Base-by-base conservation (phyloP, 2,329 filamentous ascomycete genomes). In the Penicillium sp. region DNA sequence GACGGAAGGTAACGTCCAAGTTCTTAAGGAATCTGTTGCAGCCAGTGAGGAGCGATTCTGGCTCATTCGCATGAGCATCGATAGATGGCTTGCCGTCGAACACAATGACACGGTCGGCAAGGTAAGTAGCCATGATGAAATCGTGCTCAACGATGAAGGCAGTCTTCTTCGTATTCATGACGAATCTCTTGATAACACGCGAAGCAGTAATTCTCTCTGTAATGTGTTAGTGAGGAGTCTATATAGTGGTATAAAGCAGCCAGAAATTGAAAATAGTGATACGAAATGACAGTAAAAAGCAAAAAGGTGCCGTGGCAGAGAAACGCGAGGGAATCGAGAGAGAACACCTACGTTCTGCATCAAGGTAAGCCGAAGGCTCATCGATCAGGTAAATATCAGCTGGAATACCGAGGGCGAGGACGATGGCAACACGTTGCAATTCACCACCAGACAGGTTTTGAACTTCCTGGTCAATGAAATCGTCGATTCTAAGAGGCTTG, bases 91-190 rank as follows among this genome's bases (percentile, higher is more conserved):
- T 72, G 66, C 95, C 94, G 70, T 97, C 94, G 69, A 99, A 99
- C 69, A 99, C 94, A 69, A 99, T 99, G 74, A 99, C 94, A 64
- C 94, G 90, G 71, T 99, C 95, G 47, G 94, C 85, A 47, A 88
- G 81, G 69, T 88, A 88, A 45, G 85, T 88, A 42, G 85, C 85
- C 92, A 97, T 97, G 80, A 97, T 96, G 81, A 99, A 97, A 83
- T 99, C 94, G 88, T 99, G 94, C 86, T 99, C 94, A 73, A 99
- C 93, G 65, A 99, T 86, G 74, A 99, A 99, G 51, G 94, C 94
- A 0, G 94, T 99, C 85, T 97, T 97, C 86, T 97, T 97, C 68
- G 91, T 87, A 81, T 99, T 93, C 94, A 99, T 99, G 77, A 99
- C 99, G 83, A 96, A 99, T 64, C 94, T 89, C 83, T 99, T 99